Evolutionary conservation across 768 basidiomycete genomes (phyloP), one percentile per base, ranked within the genome.

Genomic region (Udeniomyces megalosporus): DNA sequence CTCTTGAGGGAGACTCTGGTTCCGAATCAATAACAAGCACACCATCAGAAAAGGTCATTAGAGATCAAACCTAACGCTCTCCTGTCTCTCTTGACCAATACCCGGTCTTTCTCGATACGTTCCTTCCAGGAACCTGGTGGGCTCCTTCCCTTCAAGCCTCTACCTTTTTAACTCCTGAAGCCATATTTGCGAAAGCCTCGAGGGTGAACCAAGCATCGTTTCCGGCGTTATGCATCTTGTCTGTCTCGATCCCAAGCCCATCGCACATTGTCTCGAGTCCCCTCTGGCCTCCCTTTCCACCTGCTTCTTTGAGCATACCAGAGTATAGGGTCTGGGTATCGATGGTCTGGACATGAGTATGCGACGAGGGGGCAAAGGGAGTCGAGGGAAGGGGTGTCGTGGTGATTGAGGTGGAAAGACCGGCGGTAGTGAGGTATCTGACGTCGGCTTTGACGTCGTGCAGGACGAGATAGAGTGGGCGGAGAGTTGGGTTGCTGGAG

Each of bases 361-460:
- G 28, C 22, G 54, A 28, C 4, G 49, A 8, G 14, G 29, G 10
- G 15, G n/a, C 24, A 4, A 51, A 11, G 83, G 55, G 55, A 8
- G 15, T 69, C 5, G 78, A 72, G 1, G 82, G 80, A 17, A 75
- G 72, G 3, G 68, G 68, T 8, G 10, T 42, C 38, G 38, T 42
- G 10, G 38, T 17, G 17, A 42, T 42, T 17, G 38, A 42, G 10
- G 38, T 42, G 38, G 10, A 8, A 17, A 42, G 38, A 42, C 38
- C 38, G 38, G 38, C 38, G 17, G 5, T 83, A 83, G 44, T 3
- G 10, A 66, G 72, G 32, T 55, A 85, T 84, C 85, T 86, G 72
- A 89, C 77, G 72, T 92, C 88, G 66, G 84, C 81, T 62, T 74
- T 79, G 52, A 79, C 77, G 70, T 88, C 86, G 71, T 92, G 89